These are phyloP conservation scores for Yamadazyma atlantica DNA, from an alignment of 1,139 yeast species.

Conservation along the genomic window DNA sequence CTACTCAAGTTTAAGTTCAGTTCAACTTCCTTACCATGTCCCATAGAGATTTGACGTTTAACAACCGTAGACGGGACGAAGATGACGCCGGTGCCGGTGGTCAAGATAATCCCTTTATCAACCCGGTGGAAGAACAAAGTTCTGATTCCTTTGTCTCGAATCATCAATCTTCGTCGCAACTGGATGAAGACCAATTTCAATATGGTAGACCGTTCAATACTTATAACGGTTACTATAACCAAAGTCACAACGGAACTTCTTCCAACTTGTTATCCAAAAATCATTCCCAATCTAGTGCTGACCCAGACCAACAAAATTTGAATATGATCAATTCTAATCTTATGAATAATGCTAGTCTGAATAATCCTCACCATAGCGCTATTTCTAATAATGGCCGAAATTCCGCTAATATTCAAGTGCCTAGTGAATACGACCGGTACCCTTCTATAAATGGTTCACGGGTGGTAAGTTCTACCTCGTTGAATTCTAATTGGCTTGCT, in stretches of 20 bases:
- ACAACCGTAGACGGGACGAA: conserved; percentile 15
- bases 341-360: conserved; percentile 7
- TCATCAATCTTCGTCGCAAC: conserved; percentile 22
- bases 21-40: conserved; percentile 22
- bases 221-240: conserved; percentile 45
- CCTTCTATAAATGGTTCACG: conserved; percentile 53
- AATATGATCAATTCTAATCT: conserved; percentile 14
- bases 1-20: too few relatives aligned
- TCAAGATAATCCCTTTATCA: conserved; percentile 26
- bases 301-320: conserved; percentile 11
- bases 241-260: conserved; percentile 36
- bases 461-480: conserved; percentile 45
- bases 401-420: conserved; percentile 29
- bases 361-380: conserved; percentile 1
- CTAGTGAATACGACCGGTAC: conserved; percentile 59
- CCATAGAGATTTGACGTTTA: conserved; percentile 36
- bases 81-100: conserved; percentile 18
- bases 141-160: conserved; percentile 25
- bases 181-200: conserved; percentile 26
- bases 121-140: conserved; percentile 26
- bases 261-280: conserved; percentile 32
- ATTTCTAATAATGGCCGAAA: conserved; percentile 8
- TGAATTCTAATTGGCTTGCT: conserved; percentile 27
- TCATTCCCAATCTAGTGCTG: conserved; percentile 18
- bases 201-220: conserved; percentile 41